Evolutionary conservation across 768 basidiomycete species (phyloP).

Genomic region (Boletus sp.): DNA sequence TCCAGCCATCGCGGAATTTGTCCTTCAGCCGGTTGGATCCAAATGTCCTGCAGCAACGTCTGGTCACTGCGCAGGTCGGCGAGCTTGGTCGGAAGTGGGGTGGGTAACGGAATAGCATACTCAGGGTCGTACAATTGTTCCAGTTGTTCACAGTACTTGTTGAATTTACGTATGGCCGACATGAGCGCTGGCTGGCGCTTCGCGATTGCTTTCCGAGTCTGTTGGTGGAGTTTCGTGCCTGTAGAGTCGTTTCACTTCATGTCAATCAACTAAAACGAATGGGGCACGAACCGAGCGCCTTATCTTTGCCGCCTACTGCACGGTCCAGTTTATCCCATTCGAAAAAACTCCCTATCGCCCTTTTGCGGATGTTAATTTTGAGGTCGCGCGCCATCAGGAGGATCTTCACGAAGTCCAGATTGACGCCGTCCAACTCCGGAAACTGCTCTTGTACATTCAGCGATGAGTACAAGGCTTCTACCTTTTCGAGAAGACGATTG

Average conservation of each 20-base stretch:
- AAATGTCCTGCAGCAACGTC: not conserved
- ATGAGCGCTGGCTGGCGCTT: no score
- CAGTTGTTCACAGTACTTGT: not conserved
- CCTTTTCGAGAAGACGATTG: not conserved
- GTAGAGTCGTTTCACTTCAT: not conserved
- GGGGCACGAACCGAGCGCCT: slow-evolving; percentile 26
- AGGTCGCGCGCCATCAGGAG: slow-evolving; percentile 15
- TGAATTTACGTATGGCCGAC: not conserved
- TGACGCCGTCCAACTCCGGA: slow-evolving; percentile 1
- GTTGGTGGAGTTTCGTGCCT: no score
- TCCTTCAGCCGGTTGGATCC: not conserved
- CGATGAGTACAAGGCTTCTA: slow-evolving; percentile 4
- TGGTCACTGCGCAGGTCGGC: not conserved
- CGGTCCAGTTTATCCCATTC: slow-evolving; percentile 29
- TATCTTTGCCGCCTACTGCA: slow-evolving; percentile 18
- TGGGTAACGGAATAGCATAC: not conserved
- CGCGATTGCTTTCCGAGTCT: no score
- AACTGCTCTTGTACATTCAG: slow-evolving; percentile 5
- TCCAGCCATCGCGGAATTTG: not conserved
- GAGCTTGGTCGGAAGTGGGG: not conserved
- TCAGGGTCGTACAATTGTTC: not conserved
- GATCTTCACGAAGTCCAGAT: slow-evolving; percentile 1
- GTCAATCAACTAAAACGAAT: not conserved
- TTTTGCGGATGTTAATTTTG: slow-evolving; percentile 26
- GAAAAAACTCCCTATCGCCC: slow-evolving; percentile 23